These are phyloP conservation scores for Neurospora cerealis DNA, from an alignment of 495 filamentous ascomycete species.

Conservation along the genomic window DNA sequence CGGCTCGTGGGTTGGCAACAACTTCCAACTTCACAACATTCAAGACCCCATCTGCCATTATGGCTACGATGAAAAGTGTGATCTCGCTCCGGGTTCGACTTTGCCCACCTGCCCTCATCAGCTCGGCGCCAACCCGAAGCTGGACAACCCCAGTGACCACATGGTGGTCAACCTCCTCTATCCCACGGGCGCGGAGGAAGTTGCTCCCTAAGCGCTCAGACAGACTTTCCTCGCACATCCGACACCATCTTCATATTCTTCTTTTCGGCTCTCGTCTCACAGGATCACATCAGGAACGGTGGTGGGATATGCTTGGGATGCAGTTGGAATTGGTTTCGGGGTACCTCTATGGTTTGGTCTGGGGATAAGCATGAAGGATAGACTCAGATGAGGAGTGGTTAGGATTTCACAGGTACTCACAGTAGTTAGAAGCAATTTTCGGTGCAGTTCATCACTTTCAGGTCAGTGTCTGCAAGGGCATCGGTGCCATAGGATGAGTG, in stretches of 20 bases:
- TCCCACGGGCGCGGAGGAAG: neutral
- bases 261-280: too few relatives aligned
- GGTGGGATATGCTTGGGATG: too few relatives aligned
- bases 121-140: slow-evolving; percentile 14
- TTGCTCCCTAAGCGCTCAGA: neutral
- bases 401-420: too few relatives aligned
- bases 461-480: neutral
- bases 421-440: too few relatives aligned
- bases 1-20: slow-evolving; percentile 23
- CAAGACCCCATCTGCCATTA: slow-evolving; percentile 24
- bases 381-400: too few relatives aligned
- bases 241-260: too few relatives aligned
- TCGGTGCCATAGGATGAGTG: too few relatives aligned
- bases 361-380: too few relatives aligned
- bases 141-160: neutral
- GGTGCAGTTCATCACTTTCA: neutral
- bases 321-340: too few relatives aligned
- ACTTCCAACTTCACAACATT: slow-evolving; percentile 30
- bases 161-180: neutral
- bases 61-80: slow-evolving; percentile 31
- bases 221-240: too few relatives aligned
- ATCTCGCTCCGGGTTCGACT: neutral
- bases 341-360: too few relatives aligned
- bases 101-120: slow-evolving; percentile 23
- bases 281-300: too few relatives aligned